phyloP scores from a whole-genome alignment of 2,329 filamentous ascomycete species.

The Clarireedia paspali region DNA sequence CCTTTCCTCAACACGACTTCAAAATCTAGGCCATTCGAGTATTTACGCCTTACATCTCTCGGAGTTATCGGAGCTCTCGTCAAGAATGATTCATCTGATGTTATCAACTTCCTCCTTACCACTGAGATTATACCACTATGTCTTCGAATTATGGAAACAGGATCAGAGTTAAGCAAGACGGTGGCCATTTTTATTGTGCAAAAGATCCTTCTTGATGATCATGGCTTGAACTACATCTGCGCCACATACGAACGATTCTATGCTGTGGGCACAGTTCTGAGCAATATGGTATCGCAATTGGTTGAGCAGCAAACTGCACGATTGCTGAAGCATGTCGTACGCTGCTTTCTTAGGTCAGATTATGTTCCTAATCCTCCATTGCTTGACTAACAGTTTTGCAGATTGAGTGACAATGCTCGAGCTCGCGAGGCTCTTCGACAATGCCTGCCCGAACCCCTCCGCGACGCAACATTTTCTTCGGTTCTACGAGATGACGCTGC shows the following conservation, averaged over 20 bases:
- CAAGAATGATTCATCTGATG: conserved; percentile 97
- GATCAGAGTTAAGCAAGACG: conserved; percentile 95
- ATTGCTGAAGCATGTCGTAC: conserved; percentile 92
- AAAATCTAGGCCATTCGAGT: conserved; percentile 95
- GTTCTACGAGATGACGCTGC: conserved; percentile 95
- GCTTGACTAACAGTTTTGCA: conserved; percentile 32
- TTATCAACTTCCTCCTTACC: conserved; percentile 97
- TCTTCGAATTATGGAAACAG: conserved; percentile 97
- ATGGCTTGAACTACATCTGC: conserved; percentile 95
- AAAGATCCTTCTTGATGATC: conserved; percentile 95
- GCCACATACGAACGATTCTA: conserved; percentile 98
- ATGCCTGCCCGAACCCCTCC: conserved; percentile 95
- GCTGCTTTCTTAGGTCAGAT: conserved; percentile 86
- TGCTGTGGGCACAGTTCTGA: conserved; percentile 91
- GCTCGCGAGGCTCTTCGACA: conserved; percentile 91
- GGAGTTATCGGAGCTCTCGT: conserved; percentile 95
- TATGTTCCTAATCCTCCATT: not conserved
- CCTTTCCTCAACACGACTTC: conserved; percentile 98
- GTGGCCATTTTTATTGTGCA: conserved; percentile 99
- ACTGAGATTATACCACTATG: conserved; percentile 98
- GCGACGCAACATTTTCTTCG: conserved; percentile 93
- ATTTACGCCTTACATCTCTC: conserved; percentile 88
- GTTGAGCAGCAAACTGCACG: conserved; percentile 96
- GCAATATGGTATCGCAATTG: conserved; percentile 97
- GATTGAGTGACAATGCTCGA: conserved; percentile 90